phyloP scores from a whole-genome alignment of 2,329 filamentous ascomycete species.

The Neoscytalidium dimidiatum region DNA sequence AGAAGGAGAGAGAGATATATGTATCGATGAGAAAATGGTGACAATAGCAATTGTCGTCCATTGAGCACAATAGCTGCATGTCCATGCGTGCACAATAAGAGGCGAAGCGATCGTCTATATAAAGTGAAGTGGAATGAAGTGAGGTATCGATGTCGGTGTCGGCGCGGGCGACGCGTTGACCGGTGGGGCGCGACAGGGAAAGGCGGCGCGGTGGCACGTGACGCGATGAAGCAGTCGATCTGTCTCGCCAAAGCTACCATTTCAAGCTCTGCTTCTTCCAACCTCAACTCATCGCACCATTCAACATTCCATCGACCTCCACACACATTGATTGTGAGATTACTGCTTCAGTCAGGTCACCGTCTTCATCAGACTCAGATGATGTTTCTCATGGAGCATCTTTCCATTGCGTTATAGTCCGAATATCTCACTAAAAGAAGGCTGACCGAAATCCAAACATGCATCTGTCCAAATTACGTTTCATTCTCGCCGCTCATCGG shows the following conservation, averaged over 20 bases:
- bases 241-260: constrained; percentile 7
- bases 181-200: not conserved
- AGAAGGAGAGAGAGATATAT: not conserved
- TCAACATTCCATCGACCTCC: not conserved
- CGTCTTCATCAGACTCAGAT: not conserved
- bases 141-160: not conserved
- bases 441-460: not conserved
- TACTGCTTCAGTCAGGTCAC: not conserved
- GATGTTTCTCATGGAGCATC: not conserved
- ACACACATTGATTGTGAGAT: not conserved
- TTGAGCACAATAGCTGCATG: not conserved
- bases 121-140: not conserved
- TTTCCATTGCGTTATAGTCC: constrained; percentile 12
- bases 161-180: not conserved
- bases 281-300: not conserved
- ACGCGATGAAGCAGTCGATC: no score
- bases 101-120: not conserved
- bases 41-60: not conserved
- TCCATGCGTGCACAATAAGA: not conserved
- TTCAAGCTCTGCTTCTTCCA: not conserved
- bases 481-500: not conserved
- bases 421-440: not conserved
- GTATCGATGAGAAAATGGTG: not conserved
- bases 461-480: not conserved
- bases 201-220: not conserved